phyloP scores from a whole-genome alignment of 345 rosid species.

The Capsella bursapastoris region DNA sequence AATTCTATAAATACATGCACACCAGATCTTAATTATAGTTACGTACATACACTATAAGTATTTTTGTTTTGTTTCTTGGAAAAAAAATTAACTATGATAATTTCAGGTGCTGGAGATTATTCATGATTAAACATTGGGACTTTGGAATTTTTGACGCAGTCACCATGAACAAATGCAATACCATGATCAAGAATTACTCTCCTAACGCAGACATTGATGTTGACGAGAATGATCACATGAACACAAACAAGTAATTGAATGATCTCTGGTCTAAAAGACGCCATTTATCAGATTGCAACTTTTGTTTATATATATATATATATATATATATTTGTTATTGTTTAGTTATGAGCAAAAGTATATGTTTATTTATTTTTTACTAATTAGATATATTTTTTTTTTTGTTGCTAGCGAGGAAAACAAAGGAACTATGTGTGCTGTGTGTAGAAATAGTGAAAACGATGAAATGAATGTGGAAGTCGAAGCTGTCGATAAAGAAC shows the following conservation, averaged over 20 bases:
- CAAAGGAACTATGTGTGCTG: background rate
- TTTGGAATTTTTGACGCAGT: constrained; percentile 74
- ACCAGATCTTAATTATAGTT: too few relatives aligned
- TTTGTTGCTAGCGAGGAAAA: background rate
- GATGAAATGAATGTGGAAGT: background rate
- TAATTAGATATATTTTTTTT: too few relatives aligned
- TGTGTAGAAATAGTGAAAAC: background rate
- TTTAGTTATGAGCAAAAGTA: too few relatives aligned
- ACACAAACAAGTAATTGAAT: background rate
- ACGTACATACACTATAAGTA: background rate
- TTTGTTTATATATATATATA: too few relatives aligned
- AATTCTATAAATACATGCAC: too few relatives aligned
- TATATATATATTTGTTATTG: too few relatives aligned
- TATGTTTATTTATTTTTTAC: too few relatives aligned
- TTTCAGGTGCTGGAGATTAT: constrained; percentile 82
- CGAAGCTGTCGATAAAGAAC: background rate
- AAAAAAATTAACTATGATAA: background rate
- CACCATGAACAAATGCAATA: constrained; percentile 71
- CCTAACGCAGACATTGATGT: background rate
- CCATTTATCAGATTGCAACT: too few relatives aligned
- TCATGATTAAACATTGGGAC: constrained; percentile 81
- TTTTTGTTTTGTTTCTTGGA: background rate
- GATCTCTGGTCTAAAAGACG: too few relatives aligned
- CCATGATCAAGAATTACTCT: constrained; percentile 41
- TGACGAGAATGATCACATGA: background rate